Percentiles rank a stretch among this genome's conserved stretches.
Conservation (phyloP, 768 basidiomycete species). For the Auriscalpium microsporum region DNA sequence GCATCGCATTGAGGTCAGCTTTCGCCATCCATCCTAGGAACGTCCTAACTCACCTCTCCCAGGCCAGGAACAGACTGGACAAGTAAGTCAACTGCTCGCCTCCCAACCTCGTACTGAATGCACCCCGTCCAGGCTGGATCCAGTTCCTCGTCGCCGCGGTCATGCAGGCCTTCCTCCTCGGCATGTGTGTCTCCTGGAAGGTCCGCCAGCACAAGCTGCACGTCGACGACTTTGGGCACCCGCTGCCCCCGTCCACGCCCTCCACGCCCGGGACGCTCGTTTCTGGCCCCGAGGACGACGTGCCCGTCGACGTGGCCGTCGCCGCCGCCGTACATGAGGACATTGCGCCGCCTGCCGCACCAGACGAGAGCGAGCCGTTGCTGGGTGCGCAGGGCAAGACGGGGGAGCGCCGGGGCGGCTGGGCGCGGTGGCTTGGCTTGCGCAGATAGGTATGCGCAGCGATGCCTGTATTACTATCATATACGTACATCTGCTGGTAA, state of each 20-base stretch:
- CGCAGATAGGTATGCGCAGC: no score
- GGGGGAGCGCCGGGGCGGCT: no score
- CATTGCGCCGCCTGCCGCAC: neutral
- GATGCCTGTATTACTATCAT: no score
- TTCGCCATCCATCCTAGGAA: neutral
- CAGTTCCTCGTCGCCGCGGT: constrained; percentile 74
- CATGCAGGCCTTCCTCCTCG: constrained; percentile 75
- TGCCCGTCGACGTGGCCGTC: constrained; percentile 10
- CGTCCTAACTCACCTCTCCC: neutral
- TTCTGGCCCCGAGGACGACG: constrained; percentile 8
- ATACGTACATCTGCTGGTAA: no score
- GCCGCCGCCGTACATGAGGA: constrained; percentile 15
- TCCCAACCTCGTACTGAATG: neutral
- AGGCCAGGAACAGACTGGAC: constrained; percentile 84
- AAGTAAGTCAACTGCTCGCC: constrained; percentile 34
- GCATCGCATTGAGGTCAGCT: constrained; percentile 59
- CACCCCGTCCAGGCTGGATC: constrained; percentile 52
- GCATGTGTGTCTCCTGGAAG: constrained; percentile 85
- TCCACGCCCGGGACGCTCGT: constrained; percentile 10
- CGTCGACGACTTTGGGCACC: constrained; percentile 85
- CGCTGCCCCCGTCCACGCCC: constrained; percentile 22
- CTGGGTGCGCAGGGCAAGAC: no score
- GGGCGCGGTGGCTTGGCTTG: no score
- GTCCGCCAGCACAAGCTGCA: constrained; percentile 62
- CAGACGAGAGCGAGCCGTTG: no score